Percentiles rank a stretch among this genome's conserved stretches.
Conservation (phyloP, 2,329 filamentous ascomycete genomes). For the Ophiocordyceps sinensis region DNA sequence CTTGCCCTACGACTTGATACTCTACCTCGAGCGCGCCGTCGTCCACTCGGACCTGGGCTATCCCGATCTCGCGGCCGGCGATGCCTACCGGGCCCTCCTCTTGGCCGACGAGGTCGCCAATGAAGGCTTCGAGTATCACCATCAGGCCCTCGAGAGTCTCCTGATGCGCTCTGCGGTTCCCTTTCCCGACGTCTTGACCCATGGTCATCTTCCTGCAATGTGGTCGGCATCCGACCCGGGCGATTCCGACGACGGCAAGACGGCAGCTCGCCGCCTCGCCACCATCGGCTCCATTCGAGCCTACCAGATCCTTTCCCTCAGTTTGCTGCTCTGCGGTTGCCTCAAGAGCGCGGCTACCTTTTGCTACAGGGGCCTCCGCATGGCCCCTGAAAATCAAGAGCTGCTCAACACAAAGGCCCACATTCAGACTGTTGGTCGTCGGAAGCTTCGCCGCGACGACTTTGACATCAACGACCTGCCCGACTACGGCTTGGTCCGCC, state of each 20-base stretch:
- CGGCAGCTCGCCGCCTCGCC: slow-evolving; percentile 26
- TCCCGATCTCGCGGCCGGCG: slow-evolving; percentile 76
- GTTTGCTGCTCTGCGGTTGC: slow-evolving; percentile 50
- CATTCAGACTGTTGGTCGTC: slow-evolving; percentile 37
- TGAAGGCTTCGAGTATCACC: slow-evolving; percentile 71
- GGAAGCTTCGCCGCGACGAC: slow-evolving; percentile 29
- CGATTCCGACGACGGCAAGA: slow-evolving; percentile 17
- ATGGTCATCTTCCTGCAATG: slow-evolving; percentile 25
- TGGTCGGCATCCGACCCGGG: slow-evolving; percentile 17
- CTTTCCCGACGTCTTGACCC: slow-evolving; percentile 29
- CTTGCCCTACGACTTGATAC: slow-evolving; percentile 45
- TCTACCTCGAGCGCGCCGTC: slow-evolving; percentile 55
- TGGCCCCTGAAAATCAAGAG: slow-evolving; percentile 39
- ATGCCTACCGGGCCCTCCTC: slow-evolving; percentile 82
- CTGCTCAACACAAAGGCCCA: slow-evolving; percentile 38
- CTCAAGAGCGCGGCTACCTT: slow-evolving; percentile 54
- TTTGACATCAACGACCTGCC: slow-evolving; percentile 44
- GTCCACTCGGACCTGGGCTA: slow-evolving; percentile 65
- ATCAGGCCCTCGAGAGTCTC: slow-evolving; percentile 44
- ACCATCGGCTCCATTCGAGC: slow-evolving; percentile 38
- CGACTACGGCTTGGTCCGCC: slow-evolving; percentile 54
- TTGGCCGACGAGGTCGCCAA: slow-evolving; percentile 68
- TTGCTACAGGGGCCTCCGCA: slow-evolving; percentile 43
- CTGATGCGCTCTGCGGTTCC: slow-evolving; percentile 16
- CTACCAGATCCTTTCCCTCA: slow-evolving; percentile 43